Conservation (phyloP, 441 rosid species). For the Breynia disticha region DNA sequence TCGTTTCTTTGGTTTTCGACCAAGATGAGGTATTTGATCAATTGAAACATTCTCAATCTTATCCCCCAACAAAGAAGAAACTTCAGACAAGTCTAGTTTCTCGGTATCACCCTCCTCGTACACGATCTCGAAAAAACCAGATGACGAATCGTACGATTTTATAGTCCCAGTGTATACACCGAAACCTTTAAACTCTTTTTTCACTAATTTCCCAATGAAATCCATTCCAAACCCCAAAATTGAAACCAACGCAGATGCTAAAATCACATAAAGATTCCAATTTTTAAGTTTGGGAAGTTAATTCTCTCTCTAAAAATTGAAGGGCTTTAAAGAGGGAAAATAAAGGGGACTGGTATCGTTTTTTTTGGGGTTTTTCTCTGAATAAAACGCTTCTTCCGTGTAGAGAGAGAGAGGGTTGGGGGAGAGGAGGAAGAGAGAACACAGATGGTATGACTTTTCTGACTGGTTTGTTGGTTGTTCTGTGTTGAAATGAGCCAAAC, state of each 20-base stretch:
- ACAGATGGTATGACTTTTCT: slow-evolving; percentile 7
- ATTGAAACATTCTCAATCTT: slow-evolving; percentile 16
- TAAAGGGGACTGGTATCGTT: neutral
- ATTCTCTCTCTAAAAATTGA: neutral
- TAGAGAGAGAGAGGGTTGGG: slow-evolving; percentile 8
- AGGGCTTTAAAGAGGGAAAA: too few relatives aligned
- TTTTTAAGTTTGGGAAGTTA: neutral
- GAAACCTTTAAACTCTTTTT: slow-evolving; percentile 42
- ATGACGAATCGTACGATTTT: slow-evolving; percentile 44
- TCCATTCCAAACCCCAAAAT: slow-evolving; percentile 26
- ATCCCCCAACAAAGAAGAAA: slow-evolving; percentile 24
- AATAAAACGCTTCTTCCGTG: slow-evolving; percentile 12
- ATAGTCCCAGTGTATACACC: slow-evolving; percentile 41
- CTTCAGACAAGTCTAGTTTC: slow-evolving; percentile 40
- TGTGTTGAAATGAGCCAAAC: neutral
- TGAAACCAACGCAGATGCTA: slow-evolving; percentile 9
- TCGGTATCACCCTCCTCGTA: slow-evolving; percentile 60
- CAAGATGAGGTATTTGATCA: slow-evolving; percentile 30
- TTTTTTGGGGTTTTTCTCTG: neutral
- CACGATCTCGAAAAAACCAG: slow-evolving; percentile 50
- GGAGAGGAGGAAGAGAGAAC: neutral
- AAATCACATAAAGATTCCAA: neutral
- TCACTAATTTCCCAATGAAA: slow-evolving; percentile 49
- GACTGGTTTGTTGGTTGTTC: neutral
- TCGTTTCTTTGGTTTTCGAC: slow-evolving; percentile 50